Conservation (phyloP, 2,329 filamentous ascomycete species). For the Cercospora citrullina region DNA sequence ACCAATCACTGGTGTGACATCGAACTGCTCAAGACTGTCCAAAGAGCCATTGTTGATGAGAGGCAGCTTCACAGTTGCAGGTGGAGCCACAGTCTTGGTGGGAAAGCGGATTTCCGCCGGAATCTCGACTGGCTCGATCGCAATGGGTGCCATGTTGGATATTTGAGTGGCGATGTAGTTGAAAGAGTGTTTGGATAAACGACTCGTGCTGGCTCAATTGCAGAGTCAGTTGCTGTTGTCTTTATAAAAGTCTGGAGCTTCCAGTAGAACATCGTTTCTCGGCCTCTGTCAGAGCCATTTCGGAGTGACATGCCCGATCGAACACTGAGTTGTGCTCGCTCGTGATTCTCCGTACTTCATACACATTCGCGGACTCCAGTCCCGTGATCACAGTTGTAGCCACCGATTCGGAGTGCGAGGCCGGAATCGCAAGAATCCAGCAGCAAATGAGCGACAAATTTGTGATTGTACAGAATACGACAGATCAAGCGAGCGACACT, state of each 20-base stretch:
- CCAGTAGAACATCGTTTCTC: not conserved
- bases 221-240: not conserved
- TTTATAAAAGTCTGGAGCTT: not conserved
- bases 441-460: not conserved
- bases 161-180: not conserved
- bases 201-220: not conserved
- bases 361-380: not conserved
- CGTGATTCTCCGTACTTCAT: not conserved
- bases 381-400: not conserved
- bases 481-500: not conserved
- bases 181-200: not conserved
- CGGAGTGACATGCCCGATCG: not conserved
- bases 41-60: constrained; percentile 1
- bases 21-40: constrained; percentile 25
- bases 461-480: not conserved
- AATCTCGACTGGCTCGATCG: not conserved
- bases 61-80: constrained; percentile 1
- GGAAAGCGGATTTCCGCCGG: not conserved
- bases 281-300: not conserved
- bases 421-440: not conserved
- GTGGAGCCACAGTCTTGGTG: not conserved
- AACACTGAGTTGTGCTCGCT: not conserved
- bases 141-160: constrained; percentile 2
- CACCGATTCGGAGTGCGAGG: not conserved
- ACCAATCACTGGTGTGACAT: constrained; percentile 56